Conservation (phyloP, 2,329 filamentous ascomycete species). For the Fusarium sp. region DNA sequence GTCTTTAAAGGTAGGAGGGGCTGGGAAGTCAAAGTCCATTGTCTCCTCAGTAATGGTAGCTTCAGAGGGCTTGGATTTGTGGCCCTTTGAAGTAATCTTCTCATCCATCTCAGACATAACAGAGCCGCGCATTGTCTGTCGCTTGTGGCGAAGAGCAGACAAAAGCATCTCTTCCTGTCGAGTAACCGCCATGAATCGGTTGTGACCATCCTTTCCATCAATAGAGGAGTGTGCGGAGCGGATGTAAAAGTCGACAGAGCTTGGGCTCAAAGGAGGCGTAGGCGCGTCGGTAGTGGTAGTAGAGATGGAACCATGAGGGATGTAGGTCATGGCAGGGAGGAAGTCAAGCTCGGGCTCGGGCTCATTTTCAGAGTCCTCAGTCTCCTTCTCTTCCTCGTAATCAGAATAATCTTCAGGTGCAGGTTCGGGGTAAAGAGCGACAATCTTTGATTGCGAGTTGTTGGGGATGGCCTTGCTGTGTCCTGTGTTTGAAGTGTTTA, state of each 20-base stretch:
- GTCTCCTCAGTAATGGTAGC: conserved; percentile 47
- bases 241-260: conserved; percentile 62
- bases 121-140: conserved; percentile 65
- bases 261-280: conserved; percentile 64
- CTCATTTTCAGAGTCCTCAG: conserved; percentile 23
- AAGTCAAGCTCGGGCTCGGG: conserved; percentile 28
- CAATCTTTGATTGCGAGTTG: conserved; percentile 55
- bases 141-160: conserved; percentile 66
- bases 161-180: conserved; percentile 69
- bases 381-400: conserved; percentile 31
- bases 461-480: conserved; percentile 48
- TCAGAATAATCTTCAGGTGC: conserved; percentile 41
- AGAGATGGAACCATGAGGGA: conserved; percentile 40
- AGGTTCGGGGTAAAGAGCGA: conserved; percentile 52
- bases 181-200: conserved; percentile 67
- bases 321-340: conserved; percentile 27
- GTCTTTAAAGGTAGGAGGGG: conserved; percentile 47
- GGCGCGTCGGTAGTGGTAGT: conserved; percentile 54
- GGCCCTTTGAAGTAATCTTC: conserved; percentile 33
- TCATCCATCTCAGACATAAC: conserved; percentile 55
- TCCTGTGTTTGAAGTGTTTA: conserved; percentile 50
- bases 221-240: conserved; percentile 54
- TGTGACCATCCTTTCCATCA: conserved; percentile 46
- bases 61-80: conserved; percentile 47
- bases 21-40: conserved; percentile 52